Percentiles rank a stretch among this genome's conserved stretches.
Conservation (phyloP, 768 basidiomycete genomes). For the Xanthoconium purpureum region DNA sequence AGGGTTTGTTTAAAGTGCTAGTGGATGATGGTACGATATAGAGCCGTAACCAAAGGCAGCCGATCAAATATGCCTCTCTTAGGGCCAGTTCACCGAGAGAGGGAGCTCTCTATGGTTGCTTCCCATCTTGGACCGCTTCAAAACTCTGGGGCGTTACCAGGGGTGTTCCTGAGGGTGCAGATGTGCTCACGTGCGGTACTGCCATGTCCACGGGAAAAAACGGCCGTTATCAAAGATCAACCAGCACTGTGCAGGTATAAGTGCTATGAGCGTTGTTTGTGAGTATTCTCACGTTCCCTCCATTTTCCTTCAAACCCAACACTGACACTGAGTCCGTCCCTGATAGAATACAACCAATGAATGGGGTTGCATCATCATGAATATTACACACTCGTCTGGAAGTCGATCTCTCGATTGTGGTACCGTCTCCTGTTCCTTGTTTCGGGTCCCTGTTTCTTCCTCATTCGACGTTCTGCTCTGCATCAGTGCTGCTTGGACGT, state of each 20-base stretch:
- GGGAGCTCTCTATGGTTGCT: not conserved
- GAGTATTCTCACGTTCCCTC: conserved; percentile 19
- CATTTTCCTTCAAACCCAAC: conserved; percentile 9
- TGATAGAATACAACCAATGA: conserved; percentile 15
- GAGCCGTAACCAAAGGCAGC: no score
- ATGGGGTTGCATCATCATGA: conserved; percentile 7
- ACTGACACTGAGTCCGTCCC: conserved; percentile 3
- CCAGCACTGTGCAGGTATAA: conserved; percentile 10
- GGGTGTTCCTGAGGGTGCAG: not conserved
- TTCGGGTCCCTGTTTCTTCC: not conserved
- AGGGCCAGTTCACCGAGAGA: not conserved
- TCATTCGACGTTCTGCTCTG: conserved; percentile 5
- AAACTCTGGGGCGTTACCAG: no score
- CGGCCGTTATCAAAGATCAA: not conserved
- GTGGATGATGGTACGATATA: no score
- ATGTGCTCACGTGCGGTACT: not conserved
- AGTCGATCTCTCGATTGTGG: conserved; percentile 10
- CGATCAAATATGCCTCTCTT: no score
- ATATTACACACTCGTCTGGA: not conserved
- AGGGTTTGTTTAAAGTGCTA: no score
- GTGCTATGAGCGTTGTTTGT: conserved; percentile 1
- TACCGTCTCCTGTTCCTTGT: conserved; percentile 4
- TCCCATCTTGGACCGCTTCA: not conserved
- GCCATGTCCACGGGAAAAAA: not conserved
- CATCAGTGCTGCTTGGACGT: conserved; percentile 3